These are phyloP conservation scores for Cryptosporidium bovis DNA, from an alignment of 169 alveolate species.

Conservation along the genomic window DNA sequence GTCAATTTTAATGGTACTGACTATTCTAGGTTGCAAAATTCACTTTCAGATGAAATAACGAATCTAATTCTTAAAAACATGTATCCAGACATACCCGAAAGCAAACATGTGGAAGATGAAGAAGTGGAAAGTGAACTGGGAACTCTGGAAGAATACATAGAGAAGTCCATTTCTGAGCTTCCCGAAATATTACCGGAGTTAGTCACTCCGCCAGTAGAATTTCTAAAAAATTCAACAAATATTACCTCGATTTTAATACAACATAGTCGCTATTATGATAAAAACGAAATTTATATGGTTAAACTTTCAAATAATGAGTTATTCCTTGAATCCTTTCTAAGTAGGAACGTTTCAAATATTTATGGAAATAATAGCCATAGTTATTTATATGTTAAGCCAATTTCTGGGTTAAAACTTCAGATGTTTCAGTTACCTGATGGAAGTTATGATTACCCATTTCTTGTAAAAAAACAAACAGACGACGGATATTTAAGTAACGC, in stretches of 20 bases:
- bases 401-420: slow-evolving; percentile 6
- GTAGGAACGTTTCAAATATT: slow-evolving; percentile 29
- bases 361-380: slow-evolving; percentile 1
- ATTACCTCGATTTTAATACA: slow-evolving; percentile 1
- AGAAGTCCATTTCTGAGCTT: slow-evolving; percentile 8
- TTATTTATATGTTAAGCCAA: slow-evolving; percentile 16
- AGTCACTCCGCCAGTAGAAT: not conserved
- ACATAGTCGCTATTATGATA: slow-evolving; percentile 4
- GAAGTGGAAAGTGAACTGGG: not conserved
- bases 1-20: not conserved
- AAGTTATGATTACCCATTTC: not conserved
- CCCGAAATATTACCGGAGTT: slow-evolving; percentile 16
- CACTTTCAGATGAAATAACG: slow-evolving; percentile 24
- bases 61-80: slow-evolving; percentile 45
- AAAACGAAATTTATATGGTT: not conserved
- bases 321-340: slow-evolving; percentile 21
- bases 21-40: slow-evolving; percentile 14
- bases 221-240: slow-evolving; percentile 18
- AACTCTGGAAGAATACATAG: slow-evolving; percentile 44
- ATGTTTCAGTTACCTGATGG: slow-evolving; percentile 56
- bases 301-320: not conserved
- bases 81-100: slow-evolving; percentile 54
- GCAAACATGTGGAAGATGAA: not conserved
- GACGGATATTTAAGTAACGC: too few species aligned
- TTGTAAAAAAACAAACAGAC: not conserved